Evolutionary conservation across 352 stramenopile genomes (phyloP).

Genomic region (Aphanomyces euteiches): DNA sequence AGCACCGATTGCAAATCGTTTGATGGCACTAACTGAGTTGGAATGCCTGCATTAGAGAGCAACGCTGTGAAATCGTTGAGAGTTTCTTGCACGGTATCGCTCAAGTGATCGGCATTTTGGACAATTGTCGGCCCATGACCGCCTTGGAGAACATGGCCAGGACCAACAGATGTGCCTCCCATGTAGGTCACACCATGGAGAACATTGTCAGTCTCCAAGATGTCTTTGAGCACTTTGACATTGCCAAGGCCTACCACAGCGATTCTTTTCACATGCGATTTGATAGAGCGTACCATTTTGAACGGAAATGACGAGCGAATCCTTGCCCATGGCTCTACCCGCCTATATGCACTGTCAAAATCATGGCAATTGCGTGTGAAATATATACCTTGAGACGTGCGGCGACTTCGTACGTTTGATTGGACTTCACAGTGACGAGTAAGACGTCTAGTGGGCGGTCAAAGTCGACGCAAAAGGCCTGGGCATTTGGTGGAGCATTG

Average conservation of each 20-base stretch:
- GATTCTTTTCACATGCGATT: not conserved
- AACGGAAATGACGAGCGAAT: constrained; percentile 56
- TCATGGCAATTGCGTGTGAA: not conserved
- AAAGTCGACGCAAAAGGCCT: not conserved
- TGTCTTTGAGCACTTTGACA: constrained; percentile 37
- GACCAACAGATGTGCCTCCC: constrained; percentile 41
- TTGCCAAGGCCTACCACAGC: constrained; percentile 36
- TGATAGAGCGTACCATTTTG: constrained; percentile 42
- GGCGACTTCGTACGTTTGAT: constrained; percentile 43
- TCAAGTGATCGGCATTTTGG: constrained; percentile 43
- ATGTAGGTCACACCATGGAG: constrained; percentile 66
- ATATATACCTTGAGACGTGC: constrained; percentile 10
- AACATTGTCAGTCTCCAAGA: constrained; percentile 40
- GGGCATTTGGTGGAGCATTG: constrained; percentile 10
- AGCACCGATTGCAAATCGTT: constrained; percentile 57
- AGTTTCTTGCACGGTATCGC: constrained; percentile 7
- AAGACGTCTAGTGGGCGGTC: constrained; percentile 49
- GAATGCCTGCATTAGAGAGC: constrained; percentile 35
- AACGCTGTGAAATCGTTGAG: not conserved
- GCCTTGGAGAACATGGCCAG: constrained; percentile 50
- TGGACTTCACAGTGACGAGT: constrained; percentile 64
- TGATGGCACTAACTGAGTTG: constrained; percentile 40
- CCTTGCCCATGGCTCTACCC: constrained; percentile 36
- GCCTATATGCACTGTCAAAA: constrained; percentile 13
- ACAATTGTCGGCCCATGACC: constrained; percentile 49